Base-by-base conservation (phyloP, 2,329 filamentous ascomycete genomes). In the Paraphoma sp. region DNA sequence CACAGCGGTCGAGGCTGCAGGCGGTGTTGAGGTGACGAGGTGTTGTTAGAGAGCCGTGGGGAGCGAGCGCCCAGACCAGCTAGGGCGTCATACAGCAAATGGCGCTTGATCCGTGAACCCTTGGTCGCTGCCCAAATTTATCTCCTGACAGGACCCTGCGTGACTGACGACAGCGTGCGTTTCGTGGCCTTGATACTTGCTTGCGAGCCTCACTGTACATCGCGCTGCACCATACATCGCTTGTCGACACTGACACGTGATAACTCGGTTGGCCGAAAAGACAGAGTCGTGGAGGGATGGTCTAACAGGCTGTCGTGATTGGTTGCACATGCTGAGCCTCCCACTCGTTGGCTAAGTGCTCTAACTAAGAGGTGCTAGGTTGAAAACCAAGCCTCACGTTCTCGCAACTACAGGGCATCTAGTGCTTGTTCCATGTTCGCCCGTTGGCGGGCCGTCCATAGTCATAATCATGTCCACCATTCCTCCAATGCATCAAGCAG, bases 11-110 rank as follows among this genome's bases (percentile, higher is more conserved):
- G 54, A 45, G 43, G 54, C 51, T 48, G 57, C 58, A 60, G 33
- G 65, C 55, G 54, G 61, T 68, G 65, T 65, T 64, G 67, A 61
- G 65, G 67, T 59, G 62, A 65, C 49, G 54, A 57, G 57, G 58
- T 64, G 57, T 57, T 65, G 66, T 64, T 62, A 56, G 64, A 62
- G 52, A 52, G 52, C 60, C 46, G 43, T 66, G 70, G 57, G 65
- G 57, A 71, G 63, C 64, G 57, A 71, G 63, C 64, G 68, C 62
- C 60, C 61, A 55, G 59, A 57, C 58, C 53, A 57, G 53, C 40
- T 59, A 33, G 56, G 54, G 63, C 61, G 65, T 69, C 57, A 67
- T 69, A 67, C 56, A 42, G 51, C n/a, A 60, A 69, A 56, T 57
- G 62, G 60, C 59, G 54, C 56, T 48, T n/a, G 31, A 49, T 23